These are phyloP conservation scores for Berberis vulgaris DNA, from an alignment of 164 flowering plant species.

Conservation along the genomic window DNA sequence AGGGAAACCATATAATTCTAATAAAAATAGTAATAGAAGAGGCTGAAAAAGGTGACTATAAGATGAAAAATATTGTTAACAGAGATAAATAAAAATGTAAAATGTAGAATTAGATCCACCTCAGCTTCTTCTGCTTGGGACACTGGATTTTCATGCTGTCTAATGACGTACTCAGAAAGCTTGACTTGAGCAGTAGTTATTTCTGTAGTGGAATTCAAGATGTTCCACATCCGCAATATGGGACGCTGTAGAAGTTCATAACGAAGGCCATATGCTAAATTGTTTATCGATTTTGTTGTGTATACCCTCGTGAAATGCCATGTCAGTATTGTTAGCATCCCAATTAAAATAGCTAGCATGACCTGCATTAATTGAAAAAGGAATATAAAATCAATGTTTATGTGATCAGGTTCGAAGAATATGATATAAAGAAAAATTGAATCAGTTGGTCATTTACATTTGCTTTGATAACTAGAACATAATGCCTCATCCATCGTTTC, in stretches of 20 bases:
- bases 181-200: slow-evolving; percentile 86
- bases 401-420: neutral
- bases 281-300: slow-evolving; percentile 70
- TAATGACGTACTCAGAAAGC: slow-evolving; percentile 79
- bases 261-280: slow-evolving; percentile 82
- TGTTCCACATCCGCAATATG: slow-evolving; percentile 87
- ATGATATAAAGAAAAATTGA: too few species aligned
- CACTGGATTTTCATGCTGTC: slow-evolving; percentile 40
- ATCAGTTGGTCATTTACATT: too few species aligned
- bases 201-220: slow-evolving; percentile 80
- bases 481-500: too few species aligned
- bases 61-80: neutral
- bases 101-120: slow-evolving; percentile 32
- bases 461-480: too few species aligned
- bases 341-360: slow-evolving; percentile 92
- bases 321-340: slow-evolving; percentile 79
- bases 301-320: slow-evolving; percentile 92
- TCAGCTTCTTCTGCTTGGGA: slow-evolving; percentile 60
- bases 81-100: neutral
- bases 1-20: slow-evolving; percentile 4
- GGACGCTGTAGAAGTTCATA: slow-evolving; percentile 94
- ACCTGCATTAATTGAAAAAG: slow-evolving; percentile 42
- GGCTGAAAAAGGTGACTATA: neutral
- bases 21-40: neutral
- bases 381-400: neutral